Evolutionary conservation across 1,284 basidiomycete species (phyloP).

Genomic region (Moesziomyces parantarcticus): DNA sequence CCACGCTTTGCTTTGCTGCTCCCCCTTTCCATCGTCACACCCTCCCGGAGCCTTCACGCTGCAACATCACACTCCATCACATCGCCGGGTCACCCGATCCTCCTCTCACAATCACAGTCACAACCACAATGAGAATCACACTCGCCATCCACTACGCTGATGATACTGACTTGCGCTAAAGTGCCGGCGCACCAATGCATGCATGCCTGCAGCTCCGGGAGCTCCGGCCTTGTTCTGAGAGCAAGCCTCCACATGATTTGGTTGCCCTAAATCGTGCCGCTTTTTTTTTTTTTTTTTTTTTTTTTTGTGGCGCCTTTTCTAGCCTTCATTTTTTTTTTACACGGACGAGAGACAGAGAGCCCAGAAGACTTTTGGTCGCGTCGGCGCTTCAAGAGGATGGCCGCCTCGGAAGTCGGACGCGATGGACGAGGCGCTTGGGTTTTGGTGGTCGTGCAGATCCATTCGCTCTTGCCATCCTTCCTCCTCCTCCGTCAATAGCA

Average conservation of each 20-base stretch:
- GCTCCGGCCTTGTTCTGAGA: too few species aligned
- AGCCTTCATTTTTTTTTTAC: background rate
- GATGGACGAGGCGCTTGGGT: background rate
- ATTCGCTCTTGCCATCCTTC: background rate
- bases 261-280: background rate
- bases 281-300: background rate
- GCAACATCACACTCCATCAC: too few species aligned
- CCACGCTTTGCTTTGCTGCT: too few species aligned
- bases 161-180: background rate
- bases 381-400: too few species aligned
- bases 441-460: background rate
- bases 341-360: slow-evolving; percentile 1
- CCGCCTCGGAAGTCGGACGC: slow-evolving; percentile 13
- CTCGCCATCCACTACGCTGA: background rate
- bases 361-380: background rate
- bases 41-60: too few species aligned
- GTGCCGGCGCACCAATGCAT: background rate
- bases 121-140: too few species aligned
- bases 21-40: too few species aligned
- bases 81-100: too few species aligned
- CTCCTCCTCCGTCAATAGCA: background rate
- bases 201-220: too few species aligned
- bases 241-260: too few species aligned
- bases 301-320: too few species aligned
- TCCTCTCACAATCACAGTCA: too few species aligned